Conservation (phyloP, 768 basidiomycete species). For the Lyophyllum semitale region DNA sequence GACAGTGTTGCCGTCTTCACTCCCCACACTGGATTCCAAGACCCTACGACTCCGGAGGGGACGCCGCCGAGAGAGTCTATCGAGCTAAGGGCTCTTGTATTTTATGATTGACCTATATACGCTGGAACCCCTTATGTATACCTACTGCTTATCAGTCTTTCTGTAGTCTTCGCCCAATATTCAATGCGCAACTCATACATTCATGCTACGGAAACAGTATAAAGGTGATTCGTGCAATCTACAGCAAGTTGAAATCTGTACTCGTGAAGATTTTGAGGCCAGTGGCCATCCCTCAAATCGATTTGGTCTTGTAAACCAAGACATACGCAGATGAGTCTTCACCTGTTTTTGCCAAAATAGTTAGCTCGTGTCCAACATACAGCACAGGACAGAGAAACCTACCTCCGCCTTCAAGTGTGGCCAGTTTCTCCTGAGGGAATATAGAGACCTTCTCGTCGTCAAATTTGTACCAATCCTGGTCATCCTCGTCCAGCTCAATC, state of each 20-base stretch:
- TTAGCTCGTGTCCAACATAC: background rate
- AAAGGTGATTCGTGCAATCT: background rate
- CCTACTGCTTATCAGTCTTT: background rate
- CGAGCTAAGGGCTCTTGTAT: constrained; percentile 64
- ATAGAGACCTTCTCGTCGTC: constrained; percentile 93
- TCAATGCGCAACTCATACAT: background rate
- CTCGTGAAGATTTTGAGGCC: background rate
- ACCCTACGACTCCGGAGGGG: constrained; percentile 51
- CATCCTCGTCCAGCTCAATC: constrained; percentile 54
- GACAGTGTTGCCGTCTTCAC: constrained; percentile 55
- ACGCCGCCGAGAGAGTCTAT: constrained; percentile 58
- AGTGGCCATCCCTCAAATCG: constrained; percentile 5
- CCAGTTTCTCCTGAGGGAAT: constrained; percentile 83
- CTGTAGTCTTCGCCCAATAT: background rate
- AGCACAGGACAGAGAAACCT: constrained; percentile 2
- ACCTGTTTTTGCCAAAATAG: constrained; percentile 26
- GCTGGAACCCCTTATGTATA: background rate
- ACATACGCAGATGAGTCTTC: constrained; percentile 92
- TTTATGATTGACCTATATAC: constrained; percentile 44
- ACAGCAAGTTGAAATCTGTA: background rate
- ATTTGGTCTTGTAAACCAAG: constrained; percentile 76
- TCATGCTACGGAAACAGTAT: background rate
- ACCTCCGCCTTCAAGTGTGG: constrained; percentile 87
- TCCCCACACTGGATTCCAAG: constrained; percentile 64
- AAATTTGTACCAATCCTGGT: constrained; percentile 94